phyloP scores from a whole-genome alignment of 192 early-diverging fungal species.

The Backusella liffmaniae region DNA sequence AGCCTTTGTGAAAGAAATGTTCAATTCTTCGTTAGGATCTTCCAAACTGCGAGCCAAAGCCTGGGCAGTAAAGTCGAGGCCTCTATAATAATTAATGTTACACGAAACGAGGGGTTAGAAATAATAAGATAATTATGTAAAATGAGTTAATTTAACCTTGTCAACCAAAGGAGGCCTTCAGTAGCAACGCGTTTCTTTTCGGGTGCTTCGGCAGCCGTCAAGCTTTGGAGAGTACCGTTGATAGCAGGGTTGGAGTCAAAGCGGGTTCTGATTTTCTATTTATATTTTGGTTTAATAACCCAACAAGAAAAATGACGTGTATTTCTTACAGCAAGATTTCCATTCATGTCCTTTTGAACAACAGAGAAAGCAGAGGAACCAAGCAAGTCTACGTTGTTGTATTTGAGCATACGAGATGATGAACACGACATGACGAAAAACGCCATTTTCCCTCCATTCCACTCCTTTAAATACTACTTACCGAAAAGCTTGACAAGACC shows the following conservation, averaged over 20 bases:
- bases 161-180: conserved; percentile 93
- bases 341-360: conserved; percentile 92
- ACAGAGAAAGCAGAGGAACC: conserved; percentile 73
- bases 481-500: conserved; percentile 77
- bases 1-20: conserved; percentile 69
- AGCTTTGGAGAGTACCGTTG: conserved; percentile 79
- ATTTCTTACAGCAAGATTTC: conserved; percentile 77
- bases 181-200: conserved; percentile 85
- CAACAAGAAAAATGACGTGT: background rate
- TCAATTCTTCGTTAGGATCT: conserved; percentile 58
- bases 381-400: conserved; percentile 52
- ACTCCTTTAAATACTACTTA: conserved; percentile 26
- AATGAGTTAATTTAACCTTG: conserved; percentile 54
- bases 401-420: background rate
- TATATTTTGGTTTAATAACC: conserved; percentile 7
- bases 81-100: conserved; percentile 43
- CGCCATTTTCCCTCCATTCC: background rate
- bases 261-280: conserved; percentile 80
- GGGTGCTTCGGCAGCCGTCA: conserved; percentile 70
- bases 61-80: conserved; percentile 75
- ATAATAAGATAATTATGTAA: background rate
- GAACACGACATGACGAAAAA: background rate
- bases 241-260: conserved; percentile 62
- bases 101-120: background rate
- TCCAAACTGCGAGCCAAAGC: conserved; percentile 61